Base-by-base conservation (phyloP, 2,329 filamentous ascomycete genomes). In the Colletotrichum sansevieriae region DNA sequence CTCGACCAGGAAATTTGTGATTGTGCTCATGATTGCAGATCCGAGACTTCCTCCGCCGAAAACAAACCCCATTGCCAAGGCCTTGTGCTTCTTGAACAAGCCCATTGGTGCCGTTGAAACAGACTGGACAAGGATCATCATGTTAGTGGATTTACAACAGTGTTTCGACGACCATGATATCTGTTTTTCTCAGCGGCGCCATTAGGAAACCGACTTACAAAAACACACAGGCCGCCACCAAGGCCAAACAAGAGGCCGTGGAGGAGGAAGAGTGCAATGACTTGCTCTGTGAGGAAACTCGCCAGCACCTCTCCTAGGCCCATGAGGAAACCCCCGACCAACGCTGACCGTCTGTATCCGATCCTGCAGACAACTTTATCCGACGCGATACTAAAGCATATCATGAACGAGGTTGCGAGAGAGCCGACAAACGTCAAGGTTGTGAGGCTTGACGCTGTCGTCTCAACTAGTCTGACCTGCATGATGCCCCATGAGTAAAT, bases 401-500 rank as follows among this genome's bases (percentile, higher is more conserved):
- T 68, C 74, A 76, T 75, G 46, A 75, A 75, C 2, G 74, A 76
- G 6, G 74, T 74, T 0, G 74, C 75, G 8, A 76, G 68, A 0
- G 74, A 75, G 10, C 74, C 75, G 54, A 76, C 73, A 51, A 76
- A 75, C 3, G 73, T 76, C 47, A 76, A 64, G 2, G 74, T 72
- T 2, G 74, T 74, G 12, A 76, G 56, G 3, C 73, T 71, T 18
- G 73, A 71, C 29, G 55, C 63, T 1, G 69, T 72, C 11, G 73
- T 70, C n/a, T 63, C 67, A 6, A 75, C 72, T 9, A 76, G 67
- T 22, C 71, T 59, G 13, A 73, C 72, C 33, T 76, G 75, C 63
- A 75, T 47, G 22, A 76, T 73, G 15, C 74, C 74, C 74, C 73
- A 75, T 0, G 73, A 75, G 65, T 76, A 75, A 55, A 76, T 71